Evolutionary conservation across 306 rosid species (phyloP).

Genomic region (Cajanus cajan): DNA sequence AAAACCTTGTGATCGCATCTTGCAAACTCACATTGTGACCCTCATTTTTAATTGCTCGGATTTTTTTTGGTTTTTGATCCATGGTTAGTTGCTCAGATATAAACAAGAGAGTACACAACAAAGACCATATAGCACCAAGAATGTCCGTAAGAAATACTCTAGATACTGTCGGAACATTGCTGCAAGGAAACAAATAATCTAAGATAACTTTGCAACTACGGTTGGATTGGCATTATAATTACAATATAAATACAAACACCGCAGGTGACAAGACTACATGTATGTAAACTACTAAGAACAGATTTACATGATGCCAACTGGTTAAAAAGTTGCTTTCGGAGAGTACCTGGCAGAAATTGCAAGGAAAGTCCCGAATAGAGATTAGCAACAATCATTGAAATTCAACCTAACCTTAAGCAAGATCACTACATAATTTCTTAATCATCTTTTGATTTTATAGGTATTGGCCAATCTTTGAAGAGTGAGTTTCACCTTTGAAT

Average conservation of each 20-base stretch:
- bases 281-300: neutral
- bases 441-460: neutral
- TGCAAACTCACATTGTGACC: neutral
- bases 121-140: neutral
- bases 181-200: neutral
- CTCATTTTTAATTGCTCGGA: neutral
- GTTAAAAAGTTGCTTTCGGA: neutral
- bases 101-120: neutral
- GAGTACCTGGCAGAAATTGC: neutral
- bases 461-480: neutral
- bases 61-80: no score
- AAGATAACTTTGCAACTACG: neutral
- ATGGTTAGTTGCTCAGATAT: neutral
- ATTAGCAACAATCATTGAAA: neutral
- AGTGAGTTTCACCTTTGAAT: neutral
- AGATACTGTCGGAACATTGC: neutral
- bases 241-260: neutral
- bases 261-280: neutral
- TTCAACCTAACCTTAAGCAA: neutral
- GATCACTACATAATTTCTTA: no score
- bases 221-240: neutral
- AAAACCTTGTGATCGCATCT: neutral
- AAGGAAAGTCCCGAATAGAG: neutral
- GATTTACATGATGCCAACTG: neutral
- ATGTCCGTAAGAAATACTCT: neutral